Evolutionary conservation across 1,284 basidiomycete genomes (phyloP), one percentile per base, ranked within the genome.

Genomic region (Retiboletus flavoniger): DNA sequence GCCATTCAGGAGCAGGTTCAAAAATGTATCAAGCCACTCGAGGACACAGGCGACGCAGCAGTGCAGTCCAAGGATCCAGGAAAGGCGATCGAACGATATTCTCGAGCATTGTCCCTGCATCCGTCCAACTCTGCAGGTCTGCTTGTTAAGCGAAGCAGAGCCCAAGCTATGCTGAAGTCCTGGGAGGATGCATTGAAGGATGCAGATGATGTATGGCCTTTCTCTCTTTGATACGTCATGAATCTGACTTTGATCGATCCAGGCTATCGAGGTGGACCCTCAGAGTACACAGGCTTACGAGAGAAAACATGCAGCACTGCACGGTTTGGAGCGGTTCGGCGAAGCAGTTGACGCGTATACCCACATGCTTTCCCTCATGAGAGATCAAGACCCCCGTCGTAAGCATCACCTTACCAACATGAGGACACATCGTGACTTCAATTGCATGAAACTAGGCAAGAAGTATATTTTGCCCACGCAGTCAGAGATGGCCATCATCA

Each of bases 121-220:
- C 44, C 54, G 9, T 21, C 29, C 3, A 34, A 44, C 8, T 26
- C 50, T 2, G 34, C 24, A 0, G 39, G 40, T 14, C 55, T 59
- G 7, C 35, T 63, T 13, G 29, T 41, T 3, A 55, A 62, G 13
- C 49, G 62, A 32, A 59, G 55, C 42, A 51, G 42, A 9, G 44
- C 35, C 2, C 29, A 14, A 32, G 44, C 16, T 11, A 28, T 16
- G 8, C 1, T 10, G 9, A 28, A 28, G 7, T 28, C 26, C 26
- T 53, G 51, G 51, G 13, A 17, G 2, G 50, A 35, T 4, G 50
- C 40, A 5, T 26, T 53, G 26, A 24, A 24, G 16, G 51, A 53
- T 3, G 51, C 50, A 17, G 40, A 54, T 16, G 14, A 44, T 0
- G 39, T 54, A 17, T 24, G 21, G 0, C 10, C 10, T 0, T 35